Conservation (phyloP, 1,139 yeast genomes). For the Zygoascus sp. region DNA sequence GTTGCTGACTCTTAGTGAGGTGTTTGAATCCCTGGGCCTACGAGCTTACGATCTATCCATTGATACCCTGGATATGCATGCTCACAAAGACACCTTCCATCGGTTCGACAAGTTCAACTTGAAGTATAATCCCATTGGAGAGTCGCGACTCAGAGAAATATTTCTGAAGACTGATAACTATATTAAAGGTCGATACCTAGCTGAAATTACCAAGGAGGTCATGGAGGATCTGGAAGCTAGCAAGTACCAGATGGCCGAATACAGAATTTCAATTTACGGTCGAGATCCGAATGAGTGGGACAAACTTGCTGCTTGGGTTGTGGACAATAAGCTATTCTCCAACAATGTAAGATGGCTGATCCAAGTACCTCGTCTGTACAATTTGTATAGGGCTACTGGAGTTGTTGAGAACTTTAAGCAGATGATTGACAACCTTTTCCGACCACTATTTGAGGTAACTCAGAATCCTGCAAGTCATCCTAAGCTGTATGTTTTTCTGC, state of each 20-base stretch:
- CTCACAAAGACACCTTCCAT: slow-evolving; percentile 96
- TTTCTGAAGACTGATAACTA: slow-evolving; percentile 93
- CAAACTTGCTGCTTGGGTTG: slow-evolving; percentile 88
- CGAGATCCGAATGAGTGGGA: slow-evolving; percentile 91
- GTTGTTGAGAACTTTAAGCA: slow-evolving; percentile 70
- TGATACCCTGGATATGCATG: slow-evolving; percentile 98
- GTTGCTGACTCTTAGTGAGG: slow-evolving; percentile 78
- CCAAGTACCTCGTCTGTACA: slow-evolving; percentile 91
- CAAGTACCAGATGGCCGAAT: slow-evolving; percentile 95
- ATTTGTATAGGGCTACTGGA: slow-evolving; percentile 75
- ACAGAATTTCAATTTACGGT: slow-evolving; percentile 91
- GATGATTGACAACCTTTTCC: slow-evolving; percentile 69
- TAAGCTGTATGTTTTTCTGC: slow-evolving; percentile 78
- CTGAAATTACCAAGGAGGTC: slow-evolving; percentile 91
- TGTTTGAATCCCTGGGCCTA: slow-evolving; percentile 81
- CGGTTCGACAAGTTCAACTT: slow-evolving; percentile 95
- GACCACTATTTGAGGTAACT: slow-evolving; percentile 91
- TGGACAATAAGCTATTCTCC: slow-evolving; percentile 85
- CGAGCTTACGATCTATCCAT: slow-evolving; percentile 93
- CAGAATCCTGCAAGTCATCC: slow-evolving; percentile 82
- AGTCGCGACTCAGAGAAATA: slow-evolving; percentile 91
- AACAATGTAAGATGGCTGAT: slow-evolving; percentile 96
- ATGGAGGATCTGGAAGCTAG: slow-evolving; percentile 87
- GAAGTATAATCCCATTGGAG: slow-evolving; percentile 97
- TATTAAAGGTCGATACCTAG: slow-evolving; percentile 81